These are phyloP conservation scores for Geotrichum cucujoidarum DNA, from an alignment of 1,139 yeast species.

Conservation along the genomic window DNA sequence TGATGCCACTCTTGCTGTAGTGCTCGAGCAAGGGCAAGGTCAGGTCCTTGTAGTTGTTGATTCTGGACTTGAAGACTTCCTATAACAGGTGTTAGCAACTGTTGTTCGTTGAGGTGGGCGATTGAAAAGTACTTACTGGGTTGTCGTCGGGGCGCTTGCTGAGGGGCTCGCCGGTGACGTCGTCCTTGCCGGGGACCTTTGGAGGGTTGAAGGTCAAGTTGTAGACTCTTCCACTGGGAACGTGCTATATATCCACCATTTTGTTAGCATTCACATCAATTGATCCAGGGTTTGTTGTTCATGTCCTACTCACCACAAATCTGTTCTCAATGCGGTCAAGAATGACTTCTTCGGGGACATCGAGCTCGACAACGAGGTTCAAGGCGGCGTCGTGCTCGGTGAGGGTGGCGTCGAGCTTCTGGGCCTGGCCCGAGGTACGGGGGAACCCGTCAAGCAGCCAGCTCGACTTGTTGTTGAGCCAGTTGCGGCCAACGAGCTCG, in stretches of 20 bases:
- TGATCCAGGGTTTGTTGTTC: too few relatives aligned
- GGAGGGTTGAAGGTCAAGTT: conserved; percentile 88
- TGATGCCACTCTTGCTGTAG: conserved; percentile 50
- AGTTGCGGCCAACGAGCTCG: conserved; percentile 44
- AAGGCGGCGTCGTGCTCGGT: conserved; percentile 40
- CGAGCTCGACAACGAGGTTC: conserved; percentile 74
- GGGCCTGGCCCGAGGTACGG: conserved; percentile 69
- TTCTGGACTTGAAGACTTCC: conserved; percentile 61
- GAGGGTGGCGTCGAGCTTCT: conserved; percentile 49
- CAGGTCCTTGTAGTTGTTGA: conserved; percentile 56
- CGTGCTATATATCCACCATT: conserved; percentile 40
- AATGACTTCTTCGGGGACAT: conserved; percentile 76
- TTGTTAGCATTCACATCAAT: too few relatives aligned
- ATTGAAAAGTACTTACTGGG: conserved; percentile 31
- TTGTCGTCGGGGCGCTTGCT: conserved; percentile 78
- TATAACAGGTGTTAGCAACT: too few relatives aligned
- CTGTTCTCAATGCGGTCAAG: conserved; percentile 77
- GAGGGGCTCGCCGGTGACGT: conserved; percentile 81
- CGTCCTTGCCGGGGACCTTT: conserved; percentile 71
- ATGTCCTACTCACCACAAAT: conserved; percentile 46
- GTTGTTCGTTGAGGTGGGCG: too few relatives aligned
- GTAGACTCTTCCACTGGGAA: conserved; percentile 79
- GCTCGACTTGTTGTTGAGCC: conserved; percentile 46
- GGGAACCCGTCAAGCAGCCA: conserved; percentile 95
- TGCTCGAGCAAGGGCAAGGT: conserved; percentile 61